Evolutionary conservation across 768 basidiomycete species (phyloP), one percentile per base, ranked within the genome.

Genomic region (Lentinula sp.): DNA sequence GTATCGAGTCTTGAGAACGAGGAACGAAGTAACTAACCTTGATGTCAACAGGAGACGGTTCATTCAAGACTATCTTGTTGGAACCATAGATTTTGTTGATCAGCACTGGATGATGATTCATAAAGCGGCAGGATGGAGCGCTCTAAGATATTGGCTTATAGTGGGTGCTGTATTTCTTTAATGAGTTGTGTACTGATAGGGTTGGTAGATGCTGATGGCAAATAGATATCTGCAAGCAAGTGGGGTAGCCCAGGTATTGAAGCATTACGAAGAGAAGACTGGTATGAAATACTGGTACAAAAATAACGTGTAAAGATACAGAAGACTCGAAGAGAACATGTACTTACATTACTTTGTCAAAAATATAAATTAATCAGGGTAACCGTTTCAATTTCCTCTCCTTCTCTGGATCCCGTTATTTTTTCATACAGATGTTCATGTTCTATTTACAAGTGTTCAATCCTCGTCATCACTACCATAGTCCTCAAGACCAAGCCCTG

Each of bases 401-500:
- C n/a, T n/a, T n/a, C n/a, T n/a, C n/a, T n/a, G n/a, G n/a, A n/a
- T n/a, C n/a, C n/a, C n/a, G n/a, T n/a, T 28, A 3, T 28, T 28
- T 28, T 28, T 28, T 28, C 3, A 28, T 28, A 28, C 28, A 28
- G 4, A 3, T 28, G 28, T 28, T 28, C 3, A 28, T 28, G 28
- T 28, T 28, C 28, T 28, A 15, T 56, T 16, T 7, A 28, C 41
- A 56, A 8, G 15, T 4, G 8, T 15, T 64, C 71, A 77, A 39
- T 80, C 75, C 4, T 83, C 82, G 10, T 81, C 80, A 61, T 93
- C 91, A 66, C 92, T 93, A 16, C 90, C 92, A 70, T 94, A 94
- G 59, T 82, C 89, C 15, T 73, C 87, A 28, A 94, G 76, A 6
- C 82, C 88, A 15, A 91, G 72, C 2, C 85, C 85, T 39, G 77